phyloP scores from a whole-genome alignment of 2,329 filamentous ascomycete species.

The Scedosporium dehoogii region DNA sequence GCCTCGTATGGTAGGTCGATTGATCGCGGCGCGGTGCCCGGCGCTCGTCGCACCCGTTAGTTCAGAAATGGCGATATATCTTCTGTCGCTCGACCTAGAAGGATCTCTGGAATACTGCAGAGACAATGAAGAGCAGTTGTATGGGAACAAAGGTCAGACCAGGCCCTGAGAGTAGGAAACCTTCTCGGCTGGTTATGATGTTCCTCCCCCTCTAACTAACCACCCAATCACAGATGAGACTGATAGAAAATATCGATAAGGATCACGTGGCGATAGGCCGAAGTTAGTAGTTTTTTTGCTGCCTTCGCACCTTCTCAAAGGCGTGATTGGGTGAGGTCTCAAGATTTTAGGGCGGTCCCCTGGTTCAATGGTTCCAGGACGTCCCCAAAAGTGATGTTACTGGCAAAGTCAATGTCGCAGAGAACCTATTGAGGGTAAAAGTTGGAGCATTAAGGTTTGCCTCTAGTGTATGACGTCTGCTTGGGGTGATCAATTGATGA shows the following conservation, averaged over 20 bases:
- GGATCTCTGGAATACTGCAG: neutral
- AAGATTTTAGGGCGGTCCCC: neutral
- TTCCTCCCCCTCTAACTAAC: neutral
- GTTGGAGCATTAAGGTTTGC: too few species aligned
- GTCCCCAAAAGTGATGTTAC: neutral
- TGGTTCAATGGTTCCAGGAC: neutral
- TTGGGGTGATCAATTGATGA: too few species aligned
- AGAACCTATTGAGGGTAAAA: too few species aligned
- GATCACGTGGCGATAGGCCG: conserved; percentile 4
- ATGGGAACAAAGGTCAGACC: neutral
- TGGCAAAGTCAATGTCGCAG: too few species aligned
- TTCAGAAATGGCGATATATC: too few species aligned
- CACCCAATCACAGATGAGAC: neutral
- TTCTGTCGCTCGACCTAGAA: neutral
- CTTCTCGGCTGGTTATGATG: neutral
- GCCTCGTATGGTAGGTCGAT: neutral
- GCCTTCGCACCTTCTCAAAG: neutral
- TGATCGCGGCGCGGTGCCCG: neutral
- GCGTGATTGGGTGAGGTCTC: neutral
- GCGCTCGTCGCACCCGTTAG: too few species aligned
- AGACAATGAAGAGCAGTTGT: neutral
- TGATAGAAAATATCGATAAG: conserved; percentile 6
- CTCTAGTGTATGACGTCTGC: too few species aligned
- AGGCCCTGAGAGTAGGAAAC: neutral
- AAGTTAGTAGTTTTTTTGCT: neutral